phyloP scores from a whole-genome alignment of 495 filamentous ascomycete genomes.

The Podospora pseudoanserina region DNA sequence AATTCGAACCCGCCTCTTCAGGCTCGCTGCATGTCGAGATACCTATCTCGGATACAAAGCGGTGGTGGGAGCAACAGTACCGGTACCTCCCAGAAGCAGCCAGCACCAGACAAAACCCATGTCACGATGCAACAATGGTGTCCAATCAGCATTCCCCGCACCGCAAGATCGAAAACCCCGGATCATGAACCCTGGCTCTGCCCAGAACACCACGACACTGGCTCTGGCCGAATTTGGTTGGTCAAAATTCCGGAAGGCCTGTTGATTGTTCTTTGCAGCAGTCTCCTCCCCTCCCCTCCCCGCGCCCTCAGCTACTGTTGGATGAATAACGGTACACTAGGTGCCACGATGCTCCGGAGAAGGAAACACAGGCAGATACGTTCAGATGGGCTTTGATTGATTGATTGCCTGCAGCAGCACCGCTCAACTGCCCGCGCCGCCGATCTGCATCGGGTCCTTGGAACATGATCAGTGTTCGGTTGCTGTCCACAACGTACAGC shows the following conservation, averaged over 20 bases:
- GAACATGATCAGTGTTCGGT: background rate
- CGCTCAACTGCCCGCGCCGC: slow-evolving; percentile 5
- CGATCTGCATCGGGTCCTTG: slow-evolving; percentile 4
- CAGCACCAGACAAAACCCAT: slow-evolving; percentile 17
- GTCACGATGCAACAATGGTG: slow-evolving; percentile 17
- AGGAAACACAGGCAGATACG: background rate
- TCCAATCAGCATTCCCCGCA: slow-evolving; percentile 5
- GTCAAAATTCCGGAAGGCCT: slow-evolving; percentile 11
- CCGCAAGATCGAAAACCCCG: background rate
- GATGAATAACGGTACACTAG: background rate
- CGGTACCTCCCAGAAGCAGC: slow-evolving; percentile 27
- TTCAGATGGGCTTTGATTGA: background rate
- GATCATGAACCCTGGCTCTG: background rate
- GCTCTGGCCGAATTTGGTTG: slow-evolving; percentile 3
- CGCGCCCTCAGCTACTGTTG: background rate
- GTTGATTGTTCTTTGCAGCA: background rate
- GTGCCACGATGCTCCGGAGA: background rate
- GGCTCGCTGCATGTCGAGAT: slow-evolving; percentile 6
- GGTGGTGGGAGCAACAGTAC: slow-evolving; percentile 20
- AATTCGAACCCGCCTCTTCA: background rate
- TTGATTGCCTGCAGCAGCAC: slow-evolving; percentile 11
- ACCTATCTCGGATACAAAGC: slow-evolving; percentile 11
- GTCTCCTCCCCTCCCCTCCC: background rate
- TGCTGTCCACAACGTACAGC: background rate
- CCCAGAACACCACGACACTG: slow-evolving; percentile 30